Percentiles rank a stretch among this genome's conserved stretches.
Conservation (phyloP, 768 basidiomycete genomes). For the Mycena olivaceomarginata region DNA sequence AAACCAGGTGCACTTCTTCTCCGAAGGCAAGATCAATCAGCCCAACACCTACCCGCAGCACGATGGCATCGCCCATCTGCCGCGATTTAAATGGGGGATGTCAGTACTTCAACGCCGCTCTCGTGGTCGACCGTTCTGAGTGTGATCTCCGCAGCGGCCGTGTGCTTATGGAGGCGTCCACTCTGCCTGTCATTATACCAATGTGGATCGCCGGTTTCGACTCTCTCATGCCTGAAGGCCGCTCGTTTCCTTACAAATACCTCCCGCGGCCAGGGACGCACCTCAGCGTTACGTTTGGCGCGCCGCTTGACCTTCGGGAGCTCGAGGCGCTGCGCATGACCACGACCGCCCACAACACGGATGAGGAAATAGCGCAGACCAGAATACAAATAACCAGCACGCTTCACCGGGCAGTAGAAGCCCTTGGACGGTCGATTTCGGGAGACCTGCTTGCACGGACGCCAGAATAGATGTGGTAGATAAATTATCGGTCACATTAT, state of each 20-base stretch:
- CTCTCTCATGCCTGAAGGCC: slow-evolving; percentile 92
- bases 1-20: slow-evolving; percentile 90
- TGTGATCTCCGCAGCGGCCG: slow-evolving; percentile 74
- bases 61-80: slow-evolving; percentile 68
- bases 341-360: slow-evolving; percentile 7
- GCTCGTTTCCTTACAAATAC: slow-evolving; percentile 84
- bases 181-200: slow-evolving; percentile 89
- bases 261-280: slow-evolving; percentile 77
- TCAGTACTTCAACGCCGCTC: slow-evolving; percentile 64
- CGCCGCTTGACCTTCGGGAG: slow-evolving; percentile 73
- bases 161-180: slow-evolving; percentile 77
- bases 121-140: slow-evolving; percentile 24
- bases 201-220: slow-evolving; percentile 98
- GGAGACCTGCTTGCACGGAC: slow-evolving; percentile 56
- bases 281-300: slow-evolving; percentile 88
- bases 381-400: slow-evolving; percentile 74
- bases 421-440: slow-evolving; percentile 70
- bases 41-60: slow-evolving; percentile 68
- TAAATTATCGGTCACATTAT: slow-evolving; percentile 3
- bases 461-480: slow-evolving; percentile 31
- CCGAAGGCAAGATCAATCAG: slow-evolving; percentile 93
- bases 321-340: slow-evolving; percentile 50
- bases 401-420: slow-evolving; percentile 72
- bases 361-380: slow-evolving; percentile 58
- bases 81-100: slow-evolving; percentile 97